Evolutionary conservation across 2,329 filamentous ascomycete species (phyloP).

Genomic region (Neodidymelliopsis sp.): DNA sequence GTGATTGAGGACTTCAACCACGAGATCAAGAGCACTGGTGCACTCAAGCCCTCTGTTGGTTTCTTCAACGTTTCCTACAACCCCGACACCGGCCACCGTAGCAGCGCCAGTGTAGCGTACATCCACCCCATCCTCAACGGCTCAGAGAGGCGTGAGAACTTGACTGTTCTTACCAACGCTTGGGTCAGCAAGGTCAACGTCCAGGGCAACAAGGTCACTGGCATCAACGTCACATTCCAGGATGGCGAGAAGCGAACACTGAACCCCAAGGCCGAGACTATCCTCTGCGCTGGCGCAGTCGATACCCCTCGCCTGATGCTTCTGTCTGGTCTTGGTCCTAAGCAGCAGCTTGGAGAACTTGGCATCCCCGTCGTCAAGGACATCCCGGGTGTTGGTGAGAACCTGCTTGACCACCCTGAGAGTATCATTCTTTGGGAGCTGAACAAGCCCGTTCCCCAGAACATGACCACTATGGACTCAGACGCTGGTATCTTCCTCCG

Average conservation of each 20-base stretch:
- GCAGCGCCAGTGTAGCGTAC: constrained; percentile 88
- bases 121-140: constrained; percentile 89
- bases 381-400: constrained; percentile 69
- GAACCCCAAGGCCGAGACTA: constrained; percentile 74
- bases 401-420: constrained; percentile 71
- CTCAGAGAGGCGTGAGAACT: constrained; percentile 81
- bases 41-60: constrained; percentile 77
- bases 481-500: constrained; percentile 90
- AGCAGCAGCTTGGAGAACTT: constrained; percentile 56
- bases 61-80: constrained; percentile 95
- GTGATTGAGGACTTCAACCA: constrained; percentile 86
- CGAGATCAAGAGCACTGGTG: constrained; percentile 76
- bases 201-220: constrained; percentile 72
- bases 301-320: constrained; percentile 76
- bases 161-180: constrained; percentile 85
- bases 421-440: constrained; percentile 79
- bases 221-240: constrained; percentile 73
- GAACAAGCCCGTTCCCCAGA: constrained; percentile 76
- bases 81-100: constrained; percentile 83
- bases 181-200: constrained; percentile 87
- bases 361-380: constrained; percentile 64
- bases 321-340: constrained; percentile 59
- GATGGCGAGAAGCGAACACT: constrained; percentile 64
- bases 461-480: constrained; percentile 90
- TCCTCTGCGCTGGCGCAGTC: constrained; percentile 80